phyloP scores from a whole-genome alignment of 225 moss, liverwort and hornwort species.

The Rhytidiadelphus loreus region DNA sequence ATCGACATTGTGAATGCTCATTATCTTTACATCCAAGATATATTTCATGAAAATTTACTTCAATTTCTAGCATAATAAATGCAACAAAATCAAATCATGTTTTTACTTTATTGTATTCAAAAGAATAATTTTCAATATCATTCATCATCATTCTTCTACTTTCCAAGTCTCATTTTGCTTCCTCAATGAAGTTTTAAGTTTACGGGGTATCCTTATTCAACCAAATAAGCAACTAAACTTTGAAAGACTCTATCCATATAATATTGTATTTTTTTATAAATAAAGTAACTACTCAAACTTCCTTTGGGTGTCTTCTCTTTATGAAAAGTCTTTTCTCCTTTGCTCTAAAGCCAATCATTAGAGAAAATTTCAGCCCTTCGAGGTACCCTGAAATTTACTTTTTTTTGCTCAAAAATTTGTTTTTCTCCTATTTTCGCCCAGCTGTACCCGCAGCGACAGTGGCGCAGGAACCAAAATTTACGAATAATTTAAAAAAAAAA shows the following conservation, averaged over 20 bases:
- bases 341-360: fast-evolving
- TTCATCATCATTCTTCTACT: neutral
- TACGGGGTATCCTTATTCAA: neutral
- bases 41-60: neutral
- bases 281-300: neutral
- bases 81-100: neutral
- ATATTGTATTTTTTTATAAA: neutral
- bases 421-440: too few relatives aligned
- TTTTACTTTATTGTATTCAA: neutral
- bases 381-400: too few relatives aligned
- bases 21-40: neutral
- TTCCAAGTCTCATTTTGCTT: fast-evolving
- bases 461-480: too few relatives aligned
- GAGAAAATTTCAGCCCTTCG: too few relatives aligned
- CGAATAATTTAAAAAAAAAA: too few relatives aligned
- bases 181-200: fast-evolving
- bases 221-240: neutral
- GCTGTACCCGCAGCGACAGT: too few relatives aligned
- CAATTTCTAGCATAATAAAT: neutral
- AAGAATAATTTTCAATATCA: neutral
- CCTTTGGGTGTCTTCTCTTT: fast-evolving
- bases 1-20: neutral
- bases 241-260: neutral
- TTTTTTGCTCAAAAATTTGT: too few relatives aligned
- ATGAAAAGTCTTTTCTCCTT: neutral